phyloP scores from a whole-genome alignment of 2,329 filamentous ascomycete species.

The Sporothrix sp. region DNA sequence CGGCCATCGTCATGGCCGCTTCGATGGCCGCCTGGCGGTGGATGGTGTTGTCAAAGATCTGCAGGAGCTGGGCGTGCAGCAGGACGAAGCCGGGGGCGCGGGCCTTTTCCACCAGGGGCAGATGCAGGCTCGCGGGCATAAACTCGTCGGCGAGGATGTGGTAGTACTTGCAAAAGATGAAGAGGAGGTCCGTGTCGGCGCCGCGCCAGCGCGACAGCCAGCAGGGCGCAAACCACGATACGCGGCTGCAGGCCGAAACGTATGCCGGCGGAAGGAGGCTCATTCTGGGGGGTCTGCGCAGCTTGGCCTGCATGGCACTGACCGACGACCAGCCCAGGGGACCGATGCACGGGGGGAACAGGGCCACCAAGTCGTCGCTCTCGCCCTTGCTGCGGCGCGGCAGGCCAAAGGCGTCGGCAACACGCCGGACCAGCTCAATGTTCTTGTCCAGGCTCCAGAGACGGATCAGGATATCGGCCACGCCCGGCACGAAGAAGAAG shows the following conservation, averaged over 20 bases:
- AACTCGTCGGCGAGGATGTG: constrained; percentile 70
- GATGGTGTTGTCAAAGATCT: constrained; percentile 71
- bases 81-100: constrained; percentile 68
- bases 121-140: constrained; percentile 39
- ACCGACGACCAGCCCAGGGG: constrained; percentile 48
- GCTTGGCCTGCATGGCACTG: constrained; percentile 38
- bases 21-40: constrained; percentile 58
- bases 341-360: constrained; percentile 59
- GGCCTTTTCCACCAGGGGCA: constrained; percentile 46
- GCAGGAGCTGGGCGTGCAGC: constrained; percentile 72
- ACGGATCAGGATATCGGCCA: constrained; percentile 73
- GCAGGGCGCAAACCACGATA: constrained; percentile 68
- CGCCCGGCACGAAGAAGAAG: constrained; percentile 83
- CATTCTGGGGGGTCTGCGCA: constrained; percentile 52
- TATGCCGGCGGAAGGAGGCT: constrained; percentile 37
- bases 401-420: constrained; percentile 59
- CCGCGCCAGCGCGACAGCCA: constrained; percentile 84
- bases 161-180: constrained; percentile 84
- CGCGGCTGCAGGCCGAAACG: constrained; percentile 31
- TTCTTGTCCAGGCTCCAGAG: constrained; percentile 60
- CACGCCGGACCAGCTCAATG: constrained; percentile 57
- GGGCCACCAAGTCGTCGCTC: constrained; percentile 54
- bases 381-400: constrained; percentile 45
- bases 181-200: constrained; percentile 79
- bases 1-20: constrained; percentile 26